Evolutionary conservation across 2,329 filamentous ascomycete genomes (phyloP).

Genomic region (Penicillium crustosum): DNA sequence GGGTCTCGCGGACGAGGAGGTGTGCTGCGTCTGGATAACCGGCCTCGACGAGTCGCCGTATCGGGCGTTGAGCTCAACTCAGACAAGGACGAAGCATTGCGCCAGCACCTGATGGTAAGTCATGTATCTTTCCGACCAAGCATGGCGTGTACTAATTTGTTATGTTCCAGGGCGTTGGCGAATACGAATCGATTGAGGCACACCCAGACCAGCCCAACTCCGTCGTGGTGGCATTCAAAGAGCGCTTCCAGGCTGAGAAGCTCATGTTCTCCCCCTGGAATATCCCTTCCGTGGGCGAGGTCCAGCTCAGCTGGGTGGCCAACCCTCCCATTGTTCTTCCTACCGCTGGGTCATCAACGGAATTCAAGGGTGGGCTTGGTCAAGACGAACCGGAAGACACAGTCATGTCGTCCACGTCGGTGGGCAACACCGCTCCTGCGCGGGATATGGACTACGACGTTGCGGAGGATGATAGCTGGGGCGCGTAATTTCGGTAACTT

Average conservation of each 20-base stretch:
- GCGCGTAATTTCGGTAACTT: slow-evolving; percentile 12
- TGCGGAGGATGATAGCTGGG: slow-evolving; percentile 51
- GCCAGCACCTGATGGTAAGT: slow-evolving; percentile 56
- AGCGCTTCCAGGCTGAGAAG: slow-evolving; percentile 55
- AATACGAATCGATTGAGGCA: slow-evolving; percentile 48
- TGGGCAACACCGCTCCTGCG: slow-evolving; percentile 9
- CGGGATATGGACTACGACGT: slow-evolving; percentile 53
- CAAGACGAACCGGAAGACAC: slow-evolving; percentile 32
- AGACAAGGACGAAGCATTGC: slow-evolving; percentile 55
- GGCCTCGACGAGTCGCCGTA: slow-evolving; percentile 56
- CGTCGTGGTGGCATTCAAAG: slow-evolving; percentile 48
- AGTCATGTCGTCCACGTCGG: slow-evolving; percentile 31
- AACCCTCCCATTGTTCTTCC: slow-evolving; percentile 34
- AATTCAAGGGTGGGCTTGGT: slow-evolving; percentile 26
- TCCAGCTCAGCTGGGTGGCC: slow-evolving; percentile 57
- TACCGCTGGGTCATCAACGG: slow-evolving; percentile 15
- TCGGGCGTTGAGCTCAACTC: slow-evolving; percentile 49
- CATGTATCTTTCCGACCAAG: background rate
- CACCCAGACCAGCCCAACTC: slow-evolving; percentile 42
- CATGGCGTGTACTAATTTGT: slow-evolving; percentile 10
- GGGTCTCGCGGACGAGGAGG: slow-evolving; percentile 46
- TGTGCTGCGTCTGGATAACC: slow-evolving; percentile 59
- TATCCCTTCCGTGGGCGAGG: slow-evolving; percentile 54
- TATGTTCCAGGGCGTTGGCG: slow-evolving; percentile 42
- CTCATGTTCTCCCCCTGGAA: slow-evolving; percentile 50